Base-by-base conservation (phyloP, 495 filamentous ascomycete genomes). In the Bacidia rubella region DNA sequence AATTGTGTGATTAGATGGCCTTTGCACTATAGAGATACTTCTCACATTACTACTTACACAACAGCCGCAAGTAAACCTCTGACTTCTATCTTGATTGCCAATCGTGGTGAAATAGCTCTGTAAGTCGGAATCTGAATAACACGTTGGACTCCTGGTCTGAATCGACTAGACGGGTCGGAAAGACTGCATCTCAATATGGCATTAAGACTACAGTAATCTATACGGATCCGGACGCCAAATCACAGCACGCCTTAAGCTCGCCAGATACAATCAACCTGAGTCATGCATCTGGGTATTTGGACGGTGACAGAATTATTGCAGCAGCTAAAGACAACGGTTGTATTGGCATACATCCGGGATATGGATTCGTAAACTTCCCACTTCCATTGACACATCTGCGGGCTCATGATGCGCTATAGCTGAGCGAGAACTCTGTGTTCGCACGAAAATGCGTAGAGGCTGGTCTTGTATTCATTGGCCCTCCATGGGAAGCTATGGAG, bases 21-120 rank as follows among this genome's bases (percentile, higher is more conserved):
- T 15, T 15, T 5, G 5, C 15, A 35, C 29, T 5, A 15, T 7
- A 35, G 29, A 35, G 15, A 35, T 15, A 5, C 29, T 35, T 46
- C 29, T 25, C 15, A 47, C 2, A 17, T 26, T 15, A 27, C 35
- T 12, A 15, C 29, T 17, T 49, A 53, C 19, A 38, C 51, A 7
- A 43, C 45, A 9, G 27, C 25, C 22, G 32, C 40, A 17, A 54
- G 15, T 12, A 67, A 66, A 43, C 78, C 87, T 11, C 73, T 97
- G 51, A 82, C 82, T 44, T 94, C 88, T 15, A 83, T 97, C 46
- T 72, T 97, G 0, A 97, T 99, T 62, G 92, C 92, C 15, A 99
- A 99, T 63, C 80, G 92, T 57, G 92, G 92, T 55, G 92, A 99
- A 65, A 99, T 99, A 62, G 93, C 92, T 49, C 72, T 97, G 74